Conservation (phyloP, 176 grass and related monocot genomes). For the Oryza nivara region DNA sequence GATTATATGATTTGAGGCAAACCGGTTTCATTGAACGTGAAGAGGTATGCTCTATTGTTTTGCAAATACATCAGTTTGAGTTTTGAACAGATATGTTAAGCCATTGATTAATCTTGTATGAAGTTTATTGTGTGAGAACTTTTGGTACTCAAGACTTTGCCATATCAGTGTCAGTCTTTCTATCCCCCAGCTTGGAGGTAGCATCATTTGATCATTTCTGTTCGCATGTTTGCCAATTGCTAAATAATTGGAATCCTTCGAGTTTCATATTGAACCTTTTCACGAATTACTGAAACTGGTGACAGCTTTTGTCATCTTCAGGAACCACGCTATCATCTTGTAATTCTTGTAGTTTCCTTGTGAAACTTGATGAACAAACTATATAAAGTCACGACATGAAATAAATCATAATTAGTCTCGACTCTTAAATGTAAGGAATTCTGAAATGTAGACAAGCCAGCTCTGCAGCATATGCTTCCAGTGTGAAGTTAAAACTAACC, state of each 20-base stretch:
- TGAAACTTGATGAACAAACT: not conserved
- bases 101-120: not conserved
- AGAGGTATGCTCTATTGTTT: constrained; percentile 52
- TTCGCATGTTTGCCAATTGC: not conserved
- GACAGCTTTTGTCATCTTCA: not conserved
- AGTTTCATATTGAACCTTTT: not conserved
- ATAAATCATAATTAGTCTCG: not conserved
- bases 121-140: constrained; percentile 1
- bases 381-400: constrained; percentile 15
- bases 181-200: too few relatives aligned
- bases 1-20: constrained; percentile 73
- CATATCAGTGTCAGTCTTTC: too few relatives aligned
- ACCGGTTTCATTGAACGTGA: constrained; percentile 70
- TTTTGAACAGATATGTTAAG: not conserved
- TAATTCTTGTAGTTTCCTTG: not conserved
- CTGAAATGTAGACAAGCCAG: not conserved
- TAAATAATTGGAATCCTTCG: not conserved
- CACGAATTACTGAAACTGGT: not conserved
- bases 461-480: not conserved
- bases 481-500: not conserved
- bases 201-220: too few relatives aligned
- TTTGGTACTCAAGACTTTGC: not conserved
- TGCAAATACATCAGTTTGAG: not conserved
- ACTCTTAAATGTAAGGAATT: not conserved
- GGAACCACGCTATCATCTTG: not conserved